Evolutionary conservation across 2,329 filamentous ascomycete species (phyloP), one percentile per base, ranked within the genome.

Genomic region (Cyanodermella asteris): DNA sequence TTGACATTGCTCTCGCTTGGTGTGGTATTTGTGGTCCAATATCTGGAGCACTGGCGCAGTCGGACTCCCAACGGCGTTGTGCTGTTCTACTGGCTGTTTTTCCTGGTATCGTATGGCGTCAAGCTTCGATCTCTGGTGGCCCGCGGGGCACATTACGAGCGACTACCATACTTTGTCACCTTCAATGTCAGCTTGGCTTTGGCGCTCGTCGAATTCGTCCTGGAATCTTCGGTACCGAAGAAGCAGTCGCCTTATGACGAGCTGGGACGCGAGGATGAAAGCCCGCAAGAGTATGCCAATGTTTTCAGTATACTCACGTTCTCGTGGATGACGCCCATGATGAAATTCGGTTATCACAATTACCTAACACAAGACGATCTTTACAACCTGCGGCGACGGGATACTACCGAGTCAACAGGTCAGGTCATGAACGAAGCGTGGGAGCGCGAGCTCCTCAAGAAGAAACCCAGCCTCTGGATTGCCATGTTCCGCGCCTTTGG

Each of bases 281-380:
- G 70, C 32, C 60, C 60, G 0, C 70, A 77, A 33, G 82, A 94
- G 49, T 91, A 91, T 45, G 82, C 87, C 8, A 81, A 84, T 31
- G 60, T 94, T 26, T 97, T 97, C 51, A 91, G 84, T 4, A 68
- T 77, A 25, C 61, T 97, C 22, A 91, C 84, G 0, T 97, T 97
- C 47, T 72, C 75, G 27, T 97, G 87, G 87, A 93, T 97, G 84
- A 94, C 87, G 0, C 82, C 87, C 1, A 55, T 97, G 64, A 97
- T 97, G 87, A 81, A 71, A 43, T 73, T 73, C 42, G 87, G 87
- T 1, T 94, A 97, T 55, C 77, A 74, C 42, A 68, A 82, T 30
- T 97, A 70, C 45, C 58, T 97, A 32, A 91, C 81, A 2, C 81
- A 94, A 45, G 78, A 93, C 34, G 84, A 97, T 46, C 61, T 97